Evolutionary conservation across 2,329 filamentous ascomycete genomes (phyloP), one percentile per base, ranked within the genome.

Genomic region (Colletotrichum melonis): DNA sequence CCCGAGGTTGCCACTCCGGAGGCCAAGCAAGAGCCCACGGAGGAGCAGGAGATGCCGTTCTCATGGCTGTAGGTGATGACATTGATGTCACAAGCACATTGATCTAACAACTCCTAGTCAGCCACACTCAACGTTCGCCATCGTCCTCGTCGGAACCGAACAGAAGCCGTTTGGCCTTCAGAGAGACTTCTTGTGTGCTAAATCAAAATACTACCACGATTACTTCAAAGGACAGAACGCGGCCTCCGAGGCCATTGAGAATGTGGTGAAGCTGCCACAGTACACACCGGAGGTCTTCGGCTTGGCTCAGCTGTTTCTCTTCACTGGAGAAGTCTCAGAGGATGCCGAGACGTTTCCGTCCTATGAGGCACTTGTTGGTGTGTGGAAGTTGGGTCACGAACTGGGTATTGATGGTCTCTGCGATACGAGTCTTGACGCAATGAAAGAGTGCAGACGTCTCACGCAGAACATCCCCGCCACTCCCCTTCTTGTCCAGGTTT

Each of bases 401-500:
- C 82, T 91, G 12, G 85, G 82, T 52, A 86, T 91, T 57, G 83
- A 86, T 1, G 89, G 88, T 1, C 86, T 91, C 26, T 91, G 89
- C 71, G 87, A 90, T 32, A 85, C 86, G 66, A 86, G 86, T 1
- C 86, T 92, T 3, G 87, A 88, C 46, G 86, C 87, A 55, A 92
- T 92, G 90, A 79, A 83, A 19, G 88, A 91, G 73, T 88, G 86
- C 73, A 84, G 89, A 38, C 85, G 85, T 14, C 76, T 85, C 32
- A 91, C 89, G 0, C 82, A 86, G 63, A 82, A 84, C 22, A 92
- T 92, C 56, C 90, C 90, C 1, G 86, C 88, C 4, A 89, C 89
- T 0, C 87, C 88, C 2, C 83, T 92, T 1, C 86, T 92, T 6
- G 87, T 91, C 1, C 86, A 89, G 76, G 90, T 90, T 7, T 92